Evolutionary conservation across 2,329 filamentous ascomycete species (phyloP).

Genomic region (Fusarium chlamydosporum): DNA sequence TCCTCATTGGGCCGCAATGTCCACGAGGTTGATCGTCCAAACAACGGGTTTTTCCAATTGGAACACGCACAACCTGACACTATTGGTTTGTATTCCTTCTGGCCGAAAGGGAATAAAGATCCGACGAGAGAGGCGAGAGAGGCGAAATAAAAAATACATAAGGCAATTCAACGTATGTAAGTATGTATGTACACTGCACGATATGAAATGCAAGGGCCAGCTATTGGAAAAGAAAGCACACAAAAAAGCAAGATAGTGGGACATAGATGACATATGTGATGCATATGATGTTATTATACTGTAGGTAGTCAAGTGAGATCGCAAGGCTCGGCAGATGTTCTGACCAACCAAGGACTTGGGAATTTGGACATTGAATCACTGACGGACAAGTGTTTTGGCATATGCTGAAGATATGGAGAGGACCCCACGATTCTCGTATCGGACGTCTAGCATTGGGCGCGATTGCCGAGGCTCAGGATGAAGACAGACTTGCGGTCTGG

Average conservation of each 20-base stretch:
- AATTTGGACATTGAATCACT: slow-evolving; percentile 10
- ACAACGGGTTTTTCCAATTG: slow-evolving; percentile 12
- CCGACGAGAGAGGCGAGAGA: slow-evolving; percentile 16
- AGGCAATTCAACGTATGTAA: too few species aligned
- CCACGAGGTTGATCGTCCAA: slow-evolving; percentile 32
- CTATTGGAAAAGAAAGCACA: not conserved
- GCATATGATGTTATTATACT: slow-evolving; percentile 27
- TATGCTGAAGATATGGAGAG: slow-evolving; percentile 7
- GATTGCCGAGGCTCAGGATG: slow-evolving; percentile 6
- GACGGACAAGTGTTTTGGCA: slow-evolving; percentile 7
- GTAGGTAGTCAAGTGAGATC: slow-evolving; percentile 7
- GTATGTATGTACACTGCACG: not conserved
- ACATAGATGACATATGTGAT: slow-evolving; percentile 33
- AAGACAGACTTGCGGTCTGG: slow-evolving; percentile 10
- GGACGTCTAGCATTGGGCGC: not conserved
- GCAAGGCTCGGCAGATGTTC: slow-evolving; percentile 32
- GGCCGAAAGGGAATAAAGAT: slow-evolving; percentile 9
- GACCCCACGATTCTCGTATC: slow-evolving; percentile 8
- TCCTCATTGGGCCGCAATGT: slow-evolving; percentile 48
- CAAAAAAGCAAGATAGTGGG: slow-evolving; percentile 15
- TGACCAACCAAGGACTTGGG: slow-evolving; percentile 18
- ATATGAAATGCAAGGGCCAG: slow-evolving; percentile 1
- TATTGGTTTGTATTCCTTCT: slow-evolving; percentile 19
- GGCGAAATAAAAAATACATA: slow-evolving; percentile 11
- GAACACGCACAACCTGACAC: slow-evolving; percentile 9